Conservation (phyloP, 2,329 filamentous ascomycete genomes). For the Dactylonectria estremocensis region DNA sequence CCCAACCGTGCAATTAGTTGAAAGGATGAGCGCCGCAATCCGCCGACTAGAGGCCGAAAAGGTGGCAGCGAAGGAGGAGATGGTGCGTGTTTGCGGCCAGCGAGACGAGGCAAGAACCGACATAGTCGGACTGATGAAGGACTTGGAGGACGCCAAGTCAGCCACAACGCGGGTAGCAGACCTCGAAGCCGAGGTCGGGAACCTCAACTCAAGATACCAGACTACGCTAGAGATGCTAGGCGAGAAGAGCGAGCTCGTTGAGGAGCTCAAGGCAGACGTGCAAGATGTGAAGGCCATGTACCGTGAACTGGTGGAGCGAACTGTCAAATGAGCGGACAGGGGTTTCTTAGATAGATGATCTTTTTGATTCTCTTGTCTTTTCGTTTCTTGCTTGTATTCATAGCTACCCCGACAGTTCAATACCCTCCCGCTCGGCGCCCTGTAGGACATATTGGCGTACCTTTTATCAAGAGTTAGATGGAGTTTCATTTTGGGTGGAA, state of each 20-base stretch:
- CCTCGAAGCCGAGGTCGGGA: constrained; percentile 77
- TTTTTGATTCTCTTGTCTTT: constrained; percentile 29
- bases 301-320: constrained; percentile 89
- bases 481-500: constrained; percentile 30
- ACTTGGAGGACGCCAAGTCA: constrained; percentile 79
- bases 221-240: constrained; percentile 95
- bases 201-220: constrained; percentile 84
- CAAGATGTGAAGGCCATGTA: constrained; percentile 97
- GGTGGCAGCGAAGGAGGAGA: constrained; percentile 88
- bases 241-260: constrained; percentile 95
- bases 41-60: constrained; percentile 93
- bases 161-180: constrained; percentile 73
- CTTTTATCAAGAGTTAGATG: constrained; percentile 58
- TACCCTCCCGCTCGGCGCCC: constrained; percentile 86
- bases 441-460: constrained; percentile 83
- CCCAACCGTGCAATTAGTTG: constrained; percentile 93
- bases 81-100: constrained; percentile 84
- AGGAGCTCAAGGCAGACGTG: constrained; percentile 91
- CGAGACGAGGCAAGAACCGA: constrained; percentile 93
- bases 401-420: constrained; percentile 66
- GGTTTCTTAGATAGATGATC: constrained; percentile 26
- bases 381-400: constrained; percentile 42
- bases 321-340: constrained; percentile 71
- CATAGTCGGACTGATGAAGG: constrained; percentile 91
- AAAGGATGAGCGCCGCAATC: constrained; percentile 95